Base-by-base conservation (phyloP, 495 filamentous ascomycete species). In the Rhypophila decipiens region DNA sequence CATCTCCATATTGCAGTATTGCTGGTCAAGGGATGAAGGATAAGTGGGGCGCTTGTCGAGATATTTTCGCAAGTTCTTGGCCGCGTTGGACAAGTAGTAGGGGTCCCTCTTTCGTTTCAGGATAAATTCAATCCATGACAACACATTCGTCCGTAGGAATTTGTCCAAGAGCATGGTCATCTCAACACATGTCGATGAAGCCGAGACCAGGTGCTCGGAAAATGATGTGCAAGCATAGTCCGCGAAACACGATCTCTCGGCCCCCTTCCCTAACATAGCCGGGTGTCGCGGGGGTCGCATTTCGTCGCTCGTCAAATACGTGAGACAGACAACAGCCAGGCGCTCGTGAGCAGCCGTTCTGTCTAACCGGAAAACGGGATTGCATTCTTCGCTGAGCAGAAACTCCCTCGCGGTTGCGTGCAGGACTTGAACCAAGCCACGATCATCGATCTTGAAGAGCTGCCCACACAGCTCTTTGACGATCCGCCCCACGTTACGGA, bases 321-420 rank as follows among this genome's bases (percentile, higher is more conserved):
- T 17, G 2, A 57, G 47, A 24, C 57, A 60, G n/a, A 57, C 29
- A 29, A 51, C 50, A 11, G 53, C 57, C 21, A 57, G 44, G 8
- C 53, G 47, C 13, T n/a, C n/a, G n/a, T n/a, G 53, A 46, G 42
- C 57, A 53, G 0, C 50, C 48, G 24, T 40, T 46, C 4, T 45
- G 46, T 5, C 47, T 40, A 1, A 38, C 35, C 19, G 57, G 49
- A 35, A 43, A 49, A 22, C 39, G 46, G 29, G 54, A 46, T 5
- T 50, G 13, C 27, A 55, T 15, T 49, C 39, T 4, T 52, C 29
- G 7, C 44, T 40, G 0, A 51, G 54, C 9, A 60, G 48, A 36
- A 53, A 60, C 31, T 50, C 53, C 23, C 44, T 60, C 39, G 54
- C 57, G 1, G 57, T 59, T 39, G 53, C 49, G 35, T 59, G 57